Base-by-base conservation (phyloP, 2,329 filamentous ascomycete species). In the Bisporella sp. region DNA sequence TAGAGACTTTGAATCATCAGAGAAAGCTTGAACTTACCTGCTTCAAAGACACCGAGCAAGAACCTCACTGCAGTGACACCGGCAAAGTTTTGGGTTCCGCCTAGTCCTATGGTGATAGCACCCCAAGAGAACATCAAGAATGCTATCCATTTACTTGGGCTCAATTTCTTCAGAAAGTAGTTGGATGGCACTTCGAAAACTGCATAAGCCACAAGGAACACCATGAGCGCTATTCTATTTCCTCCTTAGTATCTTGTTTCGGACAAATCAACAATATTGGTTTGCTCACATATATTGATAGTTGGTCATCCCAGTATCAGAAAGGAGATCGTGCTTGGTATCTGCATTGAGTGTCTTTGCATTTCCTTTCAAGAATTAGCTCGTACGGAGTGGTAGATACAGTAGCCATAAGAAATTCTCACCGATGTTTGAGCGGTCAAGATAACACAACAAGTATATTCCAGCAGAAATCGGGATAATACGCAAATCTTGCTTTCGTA, bases 391-490 rank as follows among this genome's bases (percentile, higher is more conserved):
- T 21, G 21, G 21, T 21, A 46, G 2, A 37, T 13, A 42, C 58
- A 44, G 51, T 21, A 21, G 21, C 21, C 21, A 21, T 21, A 21
- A 21, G 21, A 21, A 21, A 21, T 21, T 21, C 21, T 21, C 21
- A 71, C 81, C 82, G 51, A 87, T 86, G 64, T 87, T 87, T 49
- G 79, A 77, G 41, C 80, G 73, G 65, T 87, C 83, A 29, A 87
- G 74, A 62, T 83, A 86, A 66, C 79, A 84, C 28, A 87, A 73
- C 43, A 87, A 72, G 64, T 85, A 88, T 46, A 87, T 83, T 47
- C 66, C 69, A 5, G 79, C 78, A n/a, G 73, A 78, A 11, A 86
- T 67, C 1, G 84, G 82, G 11, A 86, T 69, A 50, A 87, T 83
- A 49, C 77, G 73, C 13, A 78, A 52, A 62, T 87, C 84, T 59